Conservation (phyloP, 2,329 filamentous ascomycete genomes). For the Cladosporium sp. region DNA sequence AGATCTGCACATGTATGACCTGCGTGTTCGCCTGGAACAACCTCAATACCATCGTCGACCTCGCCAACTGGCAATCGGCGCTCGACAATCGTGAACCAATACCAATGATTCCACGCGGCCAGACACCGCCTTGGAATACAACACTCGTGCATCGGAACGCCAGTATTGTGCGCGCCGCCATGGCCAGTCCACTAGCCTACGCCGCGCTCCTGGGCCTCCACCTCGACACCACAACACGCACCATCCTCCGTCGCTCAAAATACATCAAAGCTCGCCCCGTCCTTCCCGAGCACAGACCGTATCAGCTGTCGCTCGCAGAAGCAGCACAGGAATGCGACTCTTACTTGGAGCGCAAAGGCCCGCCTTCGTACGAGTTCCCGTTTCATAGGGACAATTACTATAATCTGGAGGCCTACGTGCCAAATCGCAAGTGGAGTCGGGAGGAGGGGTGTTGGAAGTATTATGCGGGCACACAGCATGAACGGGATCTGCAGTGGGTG, state of each 20-base stretch:
- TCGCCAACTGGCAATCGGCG: constrained; percentile 52
- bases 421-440: constrained; percentile 52
- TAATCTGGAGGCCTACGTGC: constrained; percentile 55
- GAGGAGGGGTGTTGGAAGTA: constrained; percentile 49
- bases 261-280: constrained; percentile 12
- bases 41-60: constrained; percentile 52
- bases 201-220: constrained; percentile 48
- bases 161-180: constrained; percentile 42
- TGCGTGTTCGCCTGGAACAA: constrained; percentile 56
- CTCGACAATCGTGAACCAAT: constrained; percentile 51
- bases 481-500: constrained; percentile 36
- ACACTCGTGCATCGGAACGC: constrained; percentile 43
- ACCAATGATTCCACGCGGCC: constrained; percentile 48
- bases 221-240: constrained; percentile 43
- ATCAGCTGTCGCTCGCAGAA: constrained; percentile 46
- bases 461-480: constrained; percentile 32
- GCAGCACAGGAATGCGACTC: constrained; percentile 44
- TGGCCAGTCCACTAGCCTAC: constrained; percentile 48
- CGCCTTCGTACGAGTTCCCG: constrained; percentile 50
- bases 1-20: constrained; percentile 55
- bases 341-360: constrained; percentile 51
- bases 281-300: constrained; percentile 47
- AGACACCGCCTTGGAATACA: constrained; percentile 48
- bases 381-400: constrained; percentile 57
- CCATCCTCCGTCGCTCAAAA: constrained; percentile 46